Conservation (phyloP, 2,329 filamentous ascomycete genomes). For the Cladophialophora immunda region DNA sequence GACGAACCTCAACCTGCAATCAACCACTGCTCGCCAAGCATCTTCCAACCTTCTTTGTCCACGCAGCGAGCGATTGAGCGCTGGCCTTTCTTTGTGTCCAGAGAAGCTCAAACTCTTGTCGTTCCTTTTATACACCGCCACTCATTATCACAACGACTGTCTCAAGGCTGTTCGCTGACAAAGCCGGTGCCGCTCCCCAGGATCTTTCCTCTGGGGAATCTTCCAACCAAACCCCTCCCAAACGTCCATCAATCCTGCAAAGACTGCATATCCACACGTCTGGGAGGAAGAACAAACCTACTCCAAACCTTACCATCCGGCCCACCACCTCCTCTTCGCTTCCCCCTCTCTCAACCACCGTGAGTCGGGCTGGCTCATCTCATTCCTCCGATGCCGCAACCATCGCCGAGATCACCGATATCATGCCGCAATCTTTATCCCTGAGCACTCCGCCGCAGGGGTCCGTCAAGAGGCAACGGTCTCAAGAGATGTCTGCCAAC, state of each 20-base stretch:
- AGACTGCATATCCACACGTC: constrained; percentile 39
- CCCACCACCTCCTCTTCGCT: constrained; percentile 36
- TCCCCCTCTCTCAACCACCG: constrained; percentile 26
- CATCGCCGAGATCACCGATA: constrained; percentile 37
- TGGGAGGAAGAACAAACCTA: constrained; percentile 34
- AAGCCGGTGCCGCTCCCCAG: constrained; percentile 40
- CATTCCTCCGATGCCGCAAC: constrained; percentile 38
- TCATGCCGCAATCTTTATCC: constrained; percentile 39
- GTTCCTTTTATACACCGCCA: constrained; percentile 11
- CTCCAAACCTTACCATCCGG: constrained; percentile 33
- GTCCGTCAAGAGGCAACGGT: constrained; percentile 38
- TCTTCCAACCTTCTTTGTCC: constrained; percentile 11
- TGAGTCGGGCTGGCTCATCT: constrained; percentile 34
- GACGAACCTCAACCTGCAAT: constrained; percentile 2
- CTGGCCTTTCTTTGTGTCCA: constrained; percentile 1
- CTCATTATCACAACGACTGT: constrained; percentile 38
- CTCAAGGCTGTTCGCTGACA: constrained; percentile 39
- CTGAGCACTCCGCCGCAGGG: constrained; percentile 32
- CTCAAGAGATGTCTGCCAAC: constrained; percentile 29
- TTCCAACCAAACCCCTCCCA: constrained; percentile 22
- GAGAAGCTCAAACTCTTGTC: constrained; percentile 19
- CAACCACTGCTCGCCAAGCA: constrained; percentile 5
- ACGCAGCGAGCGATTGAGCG: constrained; percentile 7
- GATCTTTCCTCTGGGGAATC: constrained; percentile 37
- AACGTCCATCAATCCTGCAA: constrained; percentile 38